These are phyloP conservation scores for Sordariomycetes sp. DNA, from an alignment of 2,329 filamentous ascomycete species.

Conservation along the genomic window DNA sequence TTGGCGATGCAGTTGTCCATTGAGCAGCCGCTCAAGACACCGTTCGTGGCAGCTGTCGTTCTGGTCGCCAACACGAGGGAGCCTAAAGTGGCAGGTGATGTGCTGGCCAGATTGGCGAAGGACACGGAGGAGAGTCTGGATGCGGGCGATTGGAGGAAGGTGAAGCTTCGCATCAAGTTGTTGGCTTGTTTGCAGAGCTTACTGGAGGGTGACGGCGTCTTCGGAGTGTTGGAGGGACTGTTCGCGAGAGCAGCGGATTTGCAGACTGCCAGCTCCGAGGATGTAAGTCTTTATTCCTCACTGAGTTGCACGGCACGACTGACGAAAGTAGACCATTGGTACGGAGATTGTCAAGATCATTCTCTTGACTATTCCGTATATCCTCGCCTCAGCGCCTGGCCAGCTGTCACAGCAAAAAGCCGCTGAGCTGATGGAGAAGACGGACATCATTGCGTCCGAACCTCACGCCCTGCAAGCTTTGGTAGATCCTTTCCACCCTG, in stretches of 20 bases:
- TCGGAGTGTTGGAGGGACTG: slow-evolving; percentile 75
- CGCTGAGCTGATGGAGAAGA: slow-evolving; percentile 77
- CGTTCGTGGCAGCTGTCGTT: slow-evolving; percentile 79
- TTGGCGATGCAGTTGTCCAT: slow-evolving; percentile 67
- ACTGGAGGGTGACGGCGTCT: slow-evolving; percentile 76
- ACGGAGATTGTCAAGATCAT: slow-evolving; percentile 96
- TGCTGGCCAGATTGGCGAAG: slow-evolving; percentile 54
- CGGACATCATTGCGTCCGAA: slow-evolving; percentile 85
- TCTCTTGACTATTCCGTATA: slow-evolving; percentile 85
- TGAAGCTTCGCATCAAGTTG: slow-evolving; percentile 85
- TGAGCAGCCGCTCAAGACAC: slow-evolving; percentile 97
- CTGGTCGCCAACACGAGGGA: slow-evolving; percentile 72
- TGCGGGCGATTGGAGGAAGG: slow-evolving; percentile 75
- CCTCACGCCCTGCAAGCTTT: slow-evolving; percentile 76
- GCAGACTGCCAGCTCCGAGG: slow-evolving; percentile 86
- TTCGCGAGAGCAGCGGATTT: slow-evolving; percentile 85
- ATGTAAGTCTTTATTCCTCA: slow-evolving; percentile 49
- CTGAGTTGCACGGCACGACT: slow-evolving; percentile 2
- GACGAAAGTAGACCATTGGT: slow-evolving; percentile 44
- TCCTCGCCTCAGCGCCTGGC: slow-evolving; percentile 64
- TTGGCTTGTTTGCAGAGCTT: slow-evolving; percentile 76
- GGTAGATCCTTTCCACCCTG: slow-evolving; percentile 73
- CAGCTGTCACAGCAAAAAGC: slow-evolving; percentile 62
- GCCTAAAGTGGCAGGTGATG: slow-evolving; percentile 61
- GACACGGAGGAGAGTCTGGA: slow-evolving; percentile 59